phyloP scores from a whole-genome alignment of 108 stramenopile genomes.

The Fistulifera pelliculosa region DNA sequence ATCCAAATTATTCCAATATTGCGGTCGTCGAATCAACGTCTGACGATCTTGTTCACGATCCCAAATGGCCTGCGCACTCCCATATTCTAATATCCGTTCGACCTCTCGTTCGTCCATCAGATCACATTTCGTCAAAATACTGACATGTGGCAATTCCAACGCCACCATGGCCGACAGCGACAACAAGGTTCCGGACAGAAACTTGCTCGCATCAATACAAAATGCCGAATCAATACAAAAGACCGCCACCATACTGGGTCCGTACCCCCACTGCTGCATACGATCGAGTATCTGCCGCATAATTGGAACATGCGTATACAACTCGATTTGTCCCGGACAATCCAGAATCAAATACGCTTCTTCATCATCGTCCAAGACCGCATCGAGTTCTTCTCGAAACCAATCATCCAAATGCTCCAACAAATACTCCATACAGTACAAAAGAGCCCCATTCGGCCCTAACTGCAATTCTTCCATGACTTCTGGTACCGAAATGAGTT shows the following conservation, averaged over 20 bases:
- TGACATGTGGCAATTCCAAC: slow-evolving; percentile 92
- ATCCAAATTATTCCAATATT: no score
- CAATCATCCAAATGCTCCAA: slow-evolving; percentile 88
- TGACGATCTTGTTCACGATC: slow-evolving; percentile 49
- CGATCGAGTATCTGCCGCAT: slow-evolving; percentile 84
- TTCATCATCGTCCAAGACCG: slow-evolving; percentile 85
- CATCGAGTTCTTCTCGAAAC: slow-evolving; percentile 79
- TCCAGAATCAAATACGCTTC: slow-evolving; percentile 90
- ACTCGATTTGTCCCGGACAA: slow-evolving; percentile 97
- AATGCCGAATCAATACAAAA: slow-evolving; percentile 93
- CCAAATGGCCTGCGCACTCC: slow-evolving; percentile 76
- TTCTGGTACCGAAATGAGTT: slow-evolving; percentile 92
- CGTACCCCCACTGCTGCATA: slow-evolving; percentile 75
- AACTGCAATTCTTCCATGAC: slow-evolving; percentile 95
- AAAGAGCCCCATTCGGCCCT: slow-evolving; percentile 95
- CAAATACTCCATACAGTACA: slow-evolving; percentile 99
- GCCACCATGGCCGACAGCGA: slow-evolving; percentile 93
- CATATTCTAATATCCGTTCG: slow-evolving; percentile 58
- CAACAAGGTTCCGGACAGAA: slow-evolving; percentile 86
- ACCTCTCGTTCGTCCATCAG: slow-evolving; percentile 72
- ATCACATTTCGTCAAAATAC: slow-evolving; percentile 95
- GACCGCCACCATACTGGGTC: slow-evolving; percentile 62
- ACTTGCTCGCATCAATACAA: slow-evolving; percentile 65
- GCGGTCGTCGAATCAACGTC: slow-evolving; percentile 3
- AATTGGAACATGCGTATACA: slow-evolving; percentile 95